Evolutionary conservation across 2,329 filamentous ascomycete species (phyloP).

Genomic region (Dactylellina leptospora): DNA sequence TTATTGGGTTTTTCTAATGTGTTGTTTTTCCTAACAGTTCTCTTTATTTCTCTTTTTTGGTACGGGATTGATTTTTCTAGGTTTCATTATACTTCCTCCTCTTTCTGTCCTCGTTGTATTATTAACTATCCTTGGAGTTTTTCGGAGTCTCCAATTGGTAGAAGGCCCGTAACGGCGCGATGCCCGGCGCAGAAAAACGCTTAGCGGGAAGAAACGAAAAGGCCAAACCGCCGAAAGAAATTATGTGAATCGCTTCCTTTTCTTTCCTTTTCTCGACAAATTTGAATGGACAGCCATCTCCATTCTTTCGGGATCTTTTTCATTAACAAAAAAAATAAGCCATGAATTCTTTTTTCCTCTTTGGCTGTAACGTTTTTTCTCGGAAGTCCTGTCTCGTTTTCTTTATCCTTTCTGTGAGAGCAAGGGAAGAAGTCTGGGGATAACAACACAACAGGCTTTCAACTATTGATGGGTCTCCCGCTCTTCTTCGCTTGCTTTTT

Average conservation of each 20-base stretch:
- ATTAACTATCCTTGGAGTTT: constrained; percentile 35
- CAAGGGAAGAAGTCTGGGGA: not conserved
- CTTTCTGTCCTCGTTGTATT: constrained; percentile 3
- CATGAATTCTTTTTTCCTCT: not conserved
- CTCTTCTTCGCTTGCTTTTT: not conserved
- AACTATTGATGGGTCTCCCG: not conserved
- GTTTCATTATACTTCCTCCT: constrained; percentile 21
- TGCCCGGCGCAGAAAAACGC: constrained; percentile 23
- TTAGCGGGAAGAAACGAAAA: not conserved
- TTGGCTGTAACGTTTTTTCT: not conserved
- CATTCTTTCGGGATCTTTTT: not conserved
- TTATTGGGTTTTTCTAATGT: constrained; percentile 22
- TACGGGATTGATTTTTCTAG: constrained; percentile 35
- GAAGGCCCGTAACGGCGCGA: constrained; percentile 14
- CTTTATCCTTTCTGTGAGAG: not conserved
- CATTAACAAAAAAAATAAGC: not conserved
- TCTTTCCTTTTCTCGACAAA: not conserved
- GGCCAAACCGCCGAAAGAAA: constrained; percentile 25
- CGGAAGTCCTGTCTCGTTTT: not conserved
- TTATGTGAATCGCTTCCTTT: constrained; percentile 13
- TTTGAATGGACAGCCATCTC: not conserved
- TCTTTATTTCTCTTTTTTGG: constrained; percentile 5
- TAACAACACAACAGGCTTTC: not conserved
- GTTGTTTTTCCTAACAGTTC: too few relatives aligned
- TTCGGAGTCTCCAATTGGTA: constrained; percentile 50